These are phyloP conservation scores for Arthrobotrys sinensis DNA, from an alignment of 2,329 filamentous ascomycete genomes.

Conservation along the genomic window DNA sequence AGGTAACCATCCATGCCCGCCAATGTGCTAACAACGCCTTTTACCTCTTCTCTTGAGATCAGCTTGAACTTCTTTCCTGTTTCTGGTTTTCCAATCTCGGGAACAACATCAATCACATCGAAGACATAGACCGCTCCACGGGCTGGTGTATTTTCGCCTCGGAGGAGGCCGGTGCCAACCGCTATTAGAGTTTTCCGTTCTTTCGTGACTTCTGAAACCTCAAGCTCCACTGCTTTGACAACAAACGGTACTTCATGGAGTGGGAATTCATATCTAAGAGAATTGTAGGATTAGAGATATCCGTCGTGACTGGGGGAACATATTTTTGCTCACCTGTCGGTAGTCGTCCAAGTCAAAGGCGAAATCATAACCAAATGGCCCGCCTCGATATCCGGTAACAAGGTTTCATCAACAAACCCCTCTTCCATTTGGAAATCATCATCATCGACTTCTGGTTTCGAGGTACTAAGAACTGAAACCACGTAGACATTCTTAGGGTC, in stretches of 20 bases:
- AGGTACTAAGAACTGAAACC: conserved; percentile 72
- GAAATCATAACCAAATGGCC: conserved; percentile 84
- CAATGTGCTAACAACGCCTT: conserved; percentile 89
- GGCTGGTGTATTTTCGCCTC: conserved; percentile 90
- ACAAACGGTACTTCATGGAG: conserved; percentile 64
- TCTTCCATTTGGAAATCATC: conserved; percentile 60
- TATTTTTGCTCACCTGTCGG: conserved; percentile 72
- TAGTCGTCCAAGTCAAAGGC: conserved; percentile 81
- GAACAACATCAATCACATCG: conserved; percentile 91
- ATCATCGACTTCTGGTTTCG: conserved; percentile 48
- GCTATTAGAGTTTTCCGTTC: conserved; percentile 86
- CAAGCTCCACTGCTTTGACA: conserved; percentile 85
- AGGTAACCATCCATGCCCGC: conserved; percentile 90
- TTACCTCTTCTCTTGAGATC: conserved; percentile 89
- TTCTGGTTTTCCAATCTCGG: conserved; percentile 86
- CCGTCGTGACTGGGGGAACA: too few relatives aligned
- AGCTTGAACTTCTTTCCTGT: conserved; percentile 88
- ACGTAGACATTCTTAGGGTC: conserved; percentile 81
- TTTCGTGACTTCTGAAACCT: conserved; percentile 91
- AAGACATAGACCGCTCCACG: conserved; percentile 90
- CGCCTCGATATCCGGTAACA: conserved; percentile 78
- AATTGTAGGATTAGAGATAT: neutral
- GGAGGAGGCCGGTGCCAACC: conserved; percentile 87
- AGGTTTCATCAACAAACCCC: conserved; percentile 68
- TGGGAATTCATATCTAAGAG: conserved; percentile 62